These are phyloP conservation scores for Ophiostoma ips DNA, from an alignment of 2,329 filamentous ascomycete species.

Conservation along the genomic window DNA sequence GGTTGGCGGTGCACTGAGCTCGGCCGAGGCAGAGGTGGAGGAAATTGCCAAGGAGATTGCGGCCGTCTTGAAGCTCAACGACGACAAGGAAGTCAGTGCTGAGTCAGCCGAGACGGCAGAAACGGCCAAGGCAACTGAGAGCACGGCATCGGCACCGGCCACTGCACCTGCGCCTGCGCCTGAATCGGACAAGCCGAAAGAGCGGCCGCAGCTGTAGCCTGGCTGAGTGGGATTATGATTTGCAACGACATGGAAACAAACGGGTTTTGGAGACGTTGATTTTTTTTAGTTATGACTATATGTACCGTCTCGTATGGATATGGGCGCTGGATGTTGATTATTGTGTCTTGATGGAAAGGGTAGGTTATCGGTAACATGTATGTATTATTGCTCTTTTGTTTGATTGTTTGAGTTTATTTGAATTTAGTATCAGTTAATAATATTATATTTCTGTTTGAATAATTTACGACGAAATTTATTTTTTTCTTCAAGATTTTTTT, in stretches of 20 bases:
- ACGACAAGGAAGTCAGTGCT: neutral
- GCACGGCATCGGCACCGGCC: neutral
- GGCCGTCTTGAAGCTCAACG: conserved; percentile 8
- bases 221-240: neutral
- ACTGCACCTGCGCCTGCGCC: neutral
- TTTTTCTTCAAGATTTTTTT: too few relatives aligned
- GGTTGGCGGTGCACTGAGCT: conserved; percentile 1
- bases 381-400: too few relatives aligned
- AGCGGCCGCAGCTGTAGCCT: conserved; percentile 2
- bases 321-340: neutral
- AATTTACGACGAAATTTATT: too few relatives aligned
- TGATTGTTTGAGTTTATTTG: too few relatives aligned
- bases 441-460: too few relatives aligned
- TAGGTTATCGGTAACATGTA: too few relatives aligned
- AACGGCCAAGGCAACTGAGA: neutral
- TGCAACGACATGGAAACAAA: neutral
- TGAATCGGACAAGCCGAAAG: neutral
- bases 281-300: neutral
- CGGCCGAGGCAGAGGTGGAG: conserved; percentile 11
- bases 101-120: neutral
- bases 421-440: neutral
- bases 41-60: conserved; percentile 11
- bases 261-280: neutral
- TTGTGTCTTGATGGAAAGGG: too few relatives aligned
- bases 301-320: neutral